Base-by-base conservation (phyloP, 202 grass and related monocot genomes). In the Dendrocalamus latiflorus region DNA sequence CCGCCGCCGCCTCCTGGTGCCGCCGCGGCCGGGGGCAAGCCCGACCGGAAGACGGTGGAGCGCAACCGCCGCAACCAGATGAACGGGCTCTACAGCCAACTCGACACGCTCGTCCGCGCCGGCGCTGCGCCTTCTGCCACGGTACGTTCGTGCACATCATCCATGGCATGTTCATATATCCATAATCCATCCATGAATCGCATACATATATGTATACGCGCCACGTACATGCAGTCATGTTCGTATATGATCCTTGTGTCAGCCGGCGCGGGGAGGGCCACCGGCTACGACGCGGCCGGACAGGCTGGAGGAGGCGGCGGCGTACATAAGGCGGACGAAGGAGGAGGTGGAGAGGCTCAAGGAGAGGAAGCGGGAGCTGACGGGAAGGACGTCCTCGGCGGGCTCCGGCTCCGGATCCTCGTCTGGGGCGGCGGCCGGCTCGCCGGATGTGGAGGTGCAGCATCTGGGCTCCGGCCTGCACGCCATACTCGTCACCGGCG, bases 1-100 rank as follows among this genome's bases (percentile, higher is more conserved):
- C 81, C 72, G 45, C 58, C 77, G 0, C 74, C 84, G 2, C 64
- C 77, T 1, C 55, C 37, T 16, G 12, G 62, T 22, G 42, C 72
- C 6, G 41, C 48, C 36, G 26, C 12, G 15, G 72, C 70, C 10
- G 10, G 55, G 16, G 16, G 8, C 14, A 91, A 90, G 64, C 78
- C 70, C 57, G 87, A 94, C 73, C 73, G 93, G 67, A 90, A 92
- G 86, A 92, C 82, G 54, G 76, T 88, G 63, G 93, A 95, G 88
- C 88, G 88, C 66, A 86, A 88, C 75, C 86, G 90, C 56, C 83
- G 90, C 13, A 77, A 86, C 41, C 74, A 92, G 28, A 95, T 95
- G 93, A 95, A 92, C 70, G 38, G 15, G 10, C 78, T 95, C 26
- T 92, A 90, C 84, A 67, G 43, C 55, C 77, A 56, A 67, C 92